Evolutionary conservation across 2,329 filamentous ascomycete genomes (phyloP), one percentile per base, ranked within the genome.

Genomic region (Rhynchosporium secalis): DNA sequence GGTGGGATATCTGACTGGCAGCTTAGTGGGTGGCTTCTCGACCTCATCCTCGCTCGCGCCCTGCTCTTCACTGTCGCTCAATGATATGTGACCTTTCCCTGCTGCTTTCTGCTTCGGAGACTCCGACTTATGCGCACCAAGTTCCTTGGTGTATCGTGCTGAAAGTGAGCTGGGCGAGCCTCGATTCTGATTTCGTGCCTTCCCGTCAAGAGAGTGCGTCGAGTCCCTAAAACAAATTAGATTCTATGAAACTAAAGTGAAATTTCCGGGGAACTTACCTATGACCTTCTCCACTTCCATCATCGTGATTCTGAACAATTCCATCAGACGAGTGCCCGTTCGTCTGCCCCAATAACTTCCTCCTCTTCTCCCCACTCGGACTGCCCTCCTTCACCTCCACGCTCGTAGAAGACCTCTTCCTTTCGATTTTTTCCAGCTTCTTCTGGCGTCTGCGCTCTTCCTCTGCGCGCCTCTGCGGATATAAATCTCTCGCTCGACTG

Each of bases 401-500:
- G 58, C 68, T 70, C 10, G 40, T 59, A 15, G 70, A 68, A 8
- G 68, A 68, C 40, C 70, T 67, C 61, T 73, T 73, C 33, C 68
- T 66, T 54, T 73, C 67, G 10, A 66, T 29, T 47, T 67, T 69
- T 4, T 58, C 58, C 8, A 60, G 26, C 47, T 69, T 72, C 52
- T 74, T 74, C 66, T 72, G 70, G 61, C 68, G 75, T 68, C 70
- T 76, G 67, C 69, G 70, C 46, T 75, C 74, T 36, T 76, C 75
- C 31, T 77, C 76, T 31, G 75, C 76, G 40, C 81, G 66, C 41
- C 79, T 77, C 62, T 80, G 77, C 9, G 76, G 74, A 65, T 79
- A 81, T 2, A 78, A 73, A 55, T 80, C 78, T 62, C 77, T 75
- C 40, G 78, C 77, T 57, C 80, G 78, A 45, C 78, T 78, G 67